These are phyloP conservation scores for Sphagnurus paluster DNA, from an alignment of 1,284 basidiomycete genomes.

Conservation along the genomic window DNA sequence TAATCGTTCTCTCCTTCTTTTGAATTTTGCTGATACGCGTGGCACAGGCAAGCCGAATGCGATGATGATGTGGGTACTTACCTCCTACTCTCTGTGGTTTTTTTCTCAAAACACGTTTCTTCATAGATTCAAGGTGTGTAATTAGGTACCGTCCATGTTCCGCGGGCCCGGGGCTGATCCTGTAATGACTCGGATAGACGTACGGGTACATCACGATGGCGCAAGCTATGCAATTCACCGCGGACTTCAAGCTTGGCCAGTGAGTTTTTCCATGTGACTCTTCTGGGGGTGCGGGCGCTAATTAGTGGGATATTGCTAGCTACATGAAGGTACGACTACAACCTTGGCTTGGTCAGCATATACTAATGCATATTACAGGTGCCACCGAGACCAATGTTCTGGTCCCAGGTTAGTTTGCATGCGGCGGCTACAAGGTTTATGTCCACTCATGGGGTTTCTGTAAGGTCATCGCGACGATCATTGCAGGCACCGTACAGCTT, in stretches of 20 bases:
- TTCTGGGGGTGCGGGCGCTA: constrained; percentile 1
- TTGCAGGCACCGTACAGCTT: constrained; percentile 60
- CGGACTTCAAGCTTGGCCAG: constrained; percentile 71
- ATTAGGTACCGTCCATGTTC: neutral
- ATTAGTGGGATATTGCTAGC: constrained; percentile 19
- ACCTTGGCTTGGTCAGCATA: neutral
- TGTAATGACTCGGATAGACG: constrained; percentile 29
- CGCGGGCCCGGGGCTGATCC: neutral
- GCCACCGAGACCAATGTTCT: constrained; percentile 59
- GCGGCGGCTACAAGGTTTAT: neutral
- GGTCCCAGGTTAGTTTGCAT: constrained; percentile 31
- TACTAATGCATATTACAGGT: constrained; percentile 20
- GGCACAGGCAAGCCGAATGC: constrained; percentile 49
- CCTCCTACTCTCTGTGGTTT: constrained; percentile 2
- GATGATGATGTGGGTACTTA: constrained; percentile 53
- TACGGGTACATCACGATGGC: constrained; percentile 50
- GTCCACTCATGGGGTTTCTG: neutral
- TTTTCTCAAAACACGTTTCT: neutral
- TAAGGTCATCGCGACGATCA: constrained; percentile 54
- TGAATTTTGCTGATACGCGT: constrained; percentile 4
- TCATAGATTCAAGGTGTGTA: constrained; percentile 34
- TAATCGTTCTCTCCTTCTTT: neutral
- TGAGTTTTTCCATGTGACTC: constrained; percentile 37
- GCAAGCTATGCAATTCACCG: constrained; percentile 55
- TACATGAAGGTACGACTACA: constrained; percentile 32